Conservation (phyloP, 208 protist species). For the Acanthamoeba polyphaga region DNA sequence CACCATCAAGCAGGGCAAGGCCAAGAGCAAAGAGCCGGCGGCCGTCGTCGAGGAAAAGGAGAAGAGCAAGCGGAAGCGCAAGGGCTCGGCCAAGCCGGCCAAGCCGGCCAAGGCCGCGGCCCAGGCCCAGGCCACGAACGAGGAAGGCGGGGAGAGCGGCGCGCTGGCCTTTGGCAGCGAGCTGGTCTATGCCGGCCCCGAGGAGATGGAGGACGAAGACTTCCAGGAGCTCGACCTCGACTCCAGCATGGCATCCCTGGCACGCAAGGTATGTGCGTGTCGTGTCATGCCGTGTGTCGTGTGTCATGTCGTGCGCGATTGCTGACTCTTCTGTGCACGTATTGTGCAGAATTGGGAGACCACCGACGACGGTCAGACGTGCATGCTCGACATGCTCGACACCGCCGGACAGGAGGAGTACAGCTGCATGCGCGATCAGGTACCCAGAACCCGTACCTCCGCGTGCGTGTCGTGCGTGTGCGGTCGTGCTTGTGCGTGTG, state of each 20-base stretch:
- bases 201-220: slow-evolving; percentile 3
- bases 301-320: too few relatives aligned
- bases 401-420: slow-evolving; percentile 91
- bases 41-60: not conserved
- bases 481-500: too few relatives aligned
- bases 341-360: slow-evolving; percentile 10
- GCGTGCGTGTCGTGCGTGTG: not conserved
- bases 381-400: slow-evolving; percentile 89
- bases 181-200: not conserved
- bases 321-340: not conserved
- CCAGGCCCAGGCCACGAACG: not conserved
- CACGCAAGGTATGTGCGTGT: not conserved
- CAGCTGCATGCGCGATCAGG: slow-evolving; percentile 88
- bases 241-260: slow-evolving; percentile 7
- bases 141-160: not conserved
- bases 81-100: not conserved
- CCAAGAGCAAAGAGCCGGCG: not conserved
- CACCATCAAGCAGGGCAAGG: not conserved
- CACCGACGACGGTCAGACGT: slow-evolving; percentile 64
- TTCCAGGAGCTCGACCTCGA: slow-evolving; percentile 43
- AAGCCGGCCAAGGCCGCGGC: not conserved
- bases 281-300: too few relatives aligned
- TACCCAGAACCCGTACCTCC: not conserved
- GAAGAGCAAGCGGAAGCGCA: not conserved
- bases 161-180: slow-evolving; percentile 33